Percentiles rank a stretch among this genome's conserved stretches.
These are phyloP conservation scores for Paraglomus brasilianum DNA, from an alignment of 192 early-diverging fungal species.

Conservation along the genomic window DNA sequence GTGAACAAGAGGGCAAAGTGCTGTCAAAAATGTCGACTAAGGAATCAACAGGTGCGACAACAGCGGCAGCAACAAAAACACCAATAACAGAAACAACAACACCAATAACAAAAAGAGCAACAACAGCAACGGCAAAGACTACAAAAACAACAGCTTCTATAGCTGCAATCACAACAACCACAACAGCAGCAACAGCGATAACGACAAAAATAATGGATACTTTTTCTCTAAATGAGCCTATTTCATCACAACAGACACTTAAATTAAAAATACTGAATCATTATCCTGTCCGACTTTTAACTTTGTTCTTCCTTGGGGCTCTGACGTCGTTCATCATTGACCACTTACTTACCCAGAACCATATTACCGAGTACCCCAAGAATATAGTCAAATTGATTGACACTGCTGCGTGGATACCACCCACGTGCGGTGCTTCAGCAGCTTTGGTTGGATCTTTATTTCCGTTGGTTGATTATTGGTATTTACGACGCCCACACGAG, in stretches of 20 bases:
- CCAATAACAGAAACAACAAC: background rate
- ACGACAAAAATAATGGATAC: background rate
- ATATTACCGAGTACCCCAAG: constrained; percentile 51
- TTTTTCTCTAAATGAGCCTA: background rate
- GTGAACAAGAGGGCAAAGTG: too few relatives aligned
- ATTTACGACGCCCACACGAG: constrained; percentile 41
- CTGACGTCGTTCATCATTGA: constrained; percentile 63
- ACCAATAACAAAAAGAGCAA: constrained; percentile 4
- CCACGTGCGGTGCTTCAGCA: constrained; percentile 59
- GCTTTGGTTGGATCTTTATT: constrained; percentile 59
- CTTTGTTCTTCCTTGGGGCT: constrained; percentile 64
- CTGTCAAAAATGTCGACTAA: too few relatives aligned
- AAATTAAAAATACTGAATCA: constrained; percentile 28
- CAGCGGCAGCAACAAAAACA: background rate
- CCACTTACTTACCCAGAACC: constrained; percentile 59
- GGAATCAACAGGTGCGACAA: background rate
- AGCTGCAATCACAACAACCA: too few relatives aligned
- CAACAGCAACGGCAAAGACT: background rate
- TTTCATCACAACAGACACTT: background rate
- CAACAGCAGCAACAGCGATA: constrained; percentile 20
- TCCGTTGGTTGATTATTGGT: constrained; percentile 54
- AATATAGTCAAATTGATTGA: constrained; percentile 45
- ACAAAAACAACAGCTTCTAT: too few relatives aligned
- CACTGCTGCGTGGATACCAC: constrained; percentile 61
- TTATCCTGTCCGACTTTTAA: constrained; percentile 51